A percentile compares a stretch with the other conserved stretches of the same genome.
Conservation (phyloP, 768 basidiomycete species). For the Naematelia aurantialba region DNA sequence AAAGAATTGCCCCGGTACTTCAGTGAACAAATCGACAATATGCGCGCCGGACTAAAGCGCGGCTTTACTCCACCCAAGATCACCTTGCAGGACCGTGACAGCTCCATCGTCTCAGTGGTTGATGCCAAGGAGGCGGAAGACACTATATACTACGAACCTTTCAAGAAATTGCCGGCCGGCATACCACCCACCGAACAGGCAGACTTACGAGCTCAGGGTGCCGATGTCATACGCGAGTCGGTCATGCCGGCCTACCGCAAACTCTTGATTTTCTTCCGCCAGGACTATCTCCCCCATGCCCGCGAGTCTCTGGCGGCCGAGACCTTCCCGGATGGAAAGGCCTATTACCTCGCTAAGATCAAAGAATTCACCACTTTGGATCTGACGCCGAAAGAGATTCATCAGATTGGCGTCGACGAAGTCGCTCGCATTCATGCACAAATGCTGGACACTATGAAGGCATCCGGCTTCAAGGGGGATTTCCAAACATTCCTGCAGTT, state of each 20-base stretch:
- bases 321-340: slow-evolving; percentile 14
- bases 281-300: slow-evolving; percentile 15
- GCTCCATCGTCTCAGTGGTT: slow-evolving; percentile 8
- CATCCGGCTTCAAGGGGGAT: slow-evolving; percentile 11
- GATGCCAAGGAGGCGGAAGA: slow-evolving; percentile 10
- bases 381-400: slow-evolving; percentile 6
- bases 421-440: slow-evolving; percentile 4
- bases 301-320: slow-evolving; percentile 13
- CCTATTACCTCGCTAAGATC: slow-evolving; percentile 16
- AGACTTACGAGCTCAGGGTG: slow-evolving; percentile 4
- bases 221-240: slow-evolving; percentile 1
- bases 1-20: slow-evolving; percentile 15
- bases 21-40: slow-evolving; percentile 15
- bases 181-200: slow-evolving; percentile 8
- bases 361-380: slow-evolving; percentile 15
- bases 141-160: slow-evolving; percentile 15
- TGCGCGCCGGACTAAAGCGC: slow-evolving; percentile 11
- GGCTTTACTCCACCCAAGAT: slow-evolving; percentile 15
- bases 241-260: slow-evolving; percentile 13
- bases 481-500: slow-evolving; percentile 15
- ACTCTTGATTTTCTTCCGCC: slow-evolving; percentile 11
- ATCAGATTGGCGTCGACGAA: slow-evolving; percentile 19
- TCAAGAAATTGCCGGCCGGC: slow-evolving; percentile 6
- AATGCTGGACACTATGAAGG: slow-evolving; percentile 11
- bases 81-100: slow-evolving; percentile 14